phyloP scores from a whole-genome alignment of 805 yeast species.

The Candida xiaguanensis region DNA sequence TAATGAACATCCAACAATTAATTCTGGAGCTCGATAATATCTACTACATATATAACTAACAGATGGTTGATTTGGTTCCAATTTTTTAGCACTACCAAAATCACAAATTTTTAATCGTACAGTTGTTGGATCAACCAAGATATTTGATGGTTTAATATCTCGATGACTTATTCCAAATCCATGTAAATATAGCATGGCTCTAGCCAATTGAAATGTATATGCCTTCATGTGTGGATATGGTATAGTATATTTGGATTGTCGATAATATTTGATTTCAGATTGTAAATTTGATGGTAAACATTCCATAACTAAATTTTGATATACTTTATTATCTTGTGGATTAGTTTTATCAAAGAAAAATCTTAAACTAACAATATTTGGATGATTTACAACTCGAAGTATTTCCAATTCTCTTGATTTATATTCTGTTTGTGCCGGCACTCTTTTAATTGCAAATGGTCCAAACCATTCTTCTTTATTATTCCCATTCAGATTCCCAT shows the following conservation, averaged over 20 bases:
- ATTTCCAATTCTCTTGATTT: conserved; percentile 79
- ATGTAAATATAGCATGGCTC: conserved; percentile 81
- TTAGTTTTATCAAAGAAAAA: conserved; percentile 69
- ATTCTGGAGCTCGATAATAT: conserved; percentile 94
- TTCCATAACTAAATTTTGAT: conserved; percentile 84
- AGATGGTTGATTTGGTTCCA: conserved; percentile 78
- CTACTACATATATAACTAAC: conserved; percentile 95
- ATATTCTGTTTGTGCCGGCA: conserved; percentile 84
- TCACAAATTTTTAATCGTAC: conserved; percentile 75
- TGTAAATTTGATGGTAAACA: conserved; percentile 80
- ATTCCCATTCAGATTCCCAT: background rate
- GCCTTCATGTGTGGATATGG: conserved; percentile 74
- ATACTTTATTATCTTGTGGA: conserved; percentile 59
- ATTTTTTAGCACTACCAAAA: conserved; percentile 79
- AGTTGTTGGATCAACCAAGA: conserved; percentile 66
- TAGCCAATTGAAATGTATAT: conserved; percentile 73
- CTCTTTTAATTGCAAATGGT: conserved; percentile 80
- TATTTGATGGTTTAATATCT: conserved; percentile 81
- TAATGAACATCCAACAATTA: conserved; percentile 83
- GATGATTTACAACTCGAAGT: conserved; percentile 70
- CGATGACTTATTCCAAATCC: conserved; percentile 79
- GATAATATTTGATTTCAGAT: conserved; percentile 67
- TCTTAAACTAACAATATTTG: conserved; percentile 68
- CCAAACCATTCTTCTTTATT: conserved; percentile 52
- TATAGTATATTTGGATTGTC: conserved; percentile 54